Conservation (phyloP, 371 early-diverging fungal species). For the Gilbertella persicaria region DNA sequence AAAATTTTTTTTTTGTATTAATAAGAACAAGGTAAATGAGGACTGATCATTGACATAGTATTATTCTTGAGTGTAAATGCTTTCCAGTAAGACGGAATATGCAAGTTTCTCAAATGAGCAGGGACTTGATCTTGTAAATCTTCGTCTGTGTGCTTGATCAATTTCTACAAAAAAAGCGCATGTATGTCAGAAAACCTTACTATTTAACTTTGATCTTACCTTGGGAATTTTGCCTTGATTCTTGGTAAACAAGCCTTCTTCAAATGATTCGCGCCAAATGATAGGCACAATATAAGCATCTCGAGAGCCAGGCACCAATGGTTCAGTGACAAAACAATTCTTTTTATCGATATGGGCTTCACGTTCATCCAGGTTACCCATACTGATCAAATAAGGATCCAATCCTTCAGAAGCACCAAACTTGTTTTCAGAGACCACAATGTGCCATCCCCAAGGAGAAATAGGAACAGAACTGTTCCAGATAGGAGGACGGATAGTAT, state of each 20-base stretch:
- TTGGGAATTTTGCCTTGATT: slow-evolving; percentile 36
- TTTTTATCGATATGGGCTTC: slow-evolving; percentile 30
- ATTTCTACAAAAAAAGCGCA: slow-evolving; percentile 12
- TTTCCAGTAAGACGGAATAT: slow-evolving; percentile 39
- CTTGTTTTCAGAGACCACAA: slow-evolving; percentile 32
- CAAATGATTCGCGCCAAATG: slow-evolving; percentile 37
- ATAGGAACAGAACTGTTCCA: slow-evolving; percentile 41
- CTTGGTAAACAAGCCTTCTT: slow-evolving; percentile 16
- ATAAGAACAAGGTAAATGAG: slow-evolving; percentile 21
- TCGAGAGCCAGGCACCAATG: slow-evolving; percentile 18
- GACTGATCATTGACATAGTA: slow-evolving; percentile 35
- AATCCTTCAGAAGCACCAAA: slow-evolving; percentile 35
- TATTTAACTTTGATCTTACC: too few species aligned
- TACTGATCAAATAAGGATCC: slow-evolving; percentile 45
- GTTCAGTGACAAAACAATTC: slow-evolving; percentile 45
- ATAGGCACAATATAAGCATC: slow-evolving; percentile 23
- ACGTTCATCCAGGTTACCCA: slow-evolving; percentile 36
- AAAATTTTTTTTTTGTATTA: too few species aligned
- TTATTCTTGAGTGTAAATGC: slow-evolving; percentile 38
- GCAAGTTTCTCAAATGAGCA: slow-evolving; percentile 32
- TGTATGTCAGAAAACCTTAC: not conserved
- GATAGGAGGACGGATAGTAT: slow-evolving; percentile 40
- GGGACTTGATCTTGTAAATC: slow-evolving; percentile 32
- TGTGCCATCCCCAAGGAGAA: slow-evolving; percentile 41
- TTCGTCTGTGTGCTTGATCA: slow-evolving; percentile 13